Conservation (phyloP, 176 grass and related monocot species). For the Poa pratensis region DNA sequence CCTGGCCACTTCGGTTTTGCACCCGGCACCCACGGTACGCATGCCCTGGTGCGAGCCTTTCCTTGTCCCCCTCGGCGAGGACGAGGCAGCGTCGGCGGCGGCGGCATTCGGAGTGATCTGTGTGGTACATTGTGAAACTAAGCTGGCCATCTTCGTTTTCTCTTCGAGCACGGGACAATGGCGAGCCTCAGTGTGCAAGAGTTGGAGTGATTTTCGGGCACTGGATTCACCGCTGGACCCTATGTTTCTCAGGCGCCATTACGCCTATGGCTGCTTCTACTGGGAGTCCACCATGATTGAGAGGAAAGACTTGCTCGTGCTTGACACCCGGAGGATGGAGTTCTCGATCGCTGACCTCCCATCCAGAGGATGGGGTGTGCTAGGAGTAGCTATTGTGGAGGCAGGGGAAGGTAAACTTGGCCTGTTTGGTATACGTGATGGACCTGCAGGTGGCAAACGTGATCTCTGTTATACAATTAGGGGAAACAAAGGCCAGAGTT, state of each 20-base stretch:
- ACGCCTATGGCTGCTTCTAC: constrained; percentile 37
- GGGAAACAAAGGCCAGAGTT: not conserved
- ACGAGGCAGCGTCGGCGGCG: not conserved
- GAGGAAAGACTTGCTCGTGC: constrained; percentile 29
- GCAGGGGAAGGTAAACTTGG: constrained; percentile 39
- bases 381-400: constrained; percentile 33
- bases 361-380: not conserved
- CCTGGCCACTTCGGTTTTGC: not conserved
- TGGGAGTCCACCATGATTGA: constrained; percentile 6
- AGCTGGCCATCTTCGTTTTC: constrained; percentile 31
- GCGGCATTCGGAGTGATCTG: constrained; percentile 25
- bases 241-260: not conserved
- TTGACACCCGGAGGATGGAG: constrained; percentile 33
- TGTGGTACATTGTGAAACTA: constrained; percentile 28
- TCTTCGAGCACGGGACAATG: constrained; percentile 19
- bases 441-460: not conserved
- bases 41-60: constrained; percentile 40
- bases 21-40: constrained; percentile 12
- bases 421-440: constrained; percentile 23
- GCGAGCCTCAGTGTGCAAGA: constrained; percentile 4
- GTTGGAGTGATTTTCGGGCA: not conserved
- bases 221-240: not conserved
- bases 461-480: constrained; percentile 25
- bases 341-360: constrained; percentile 40
- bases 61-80: not conserved